phyloP scores from a whole-genome alignment of 108 stramenopile species.

The Stephanodiscus triporus region DNA sequence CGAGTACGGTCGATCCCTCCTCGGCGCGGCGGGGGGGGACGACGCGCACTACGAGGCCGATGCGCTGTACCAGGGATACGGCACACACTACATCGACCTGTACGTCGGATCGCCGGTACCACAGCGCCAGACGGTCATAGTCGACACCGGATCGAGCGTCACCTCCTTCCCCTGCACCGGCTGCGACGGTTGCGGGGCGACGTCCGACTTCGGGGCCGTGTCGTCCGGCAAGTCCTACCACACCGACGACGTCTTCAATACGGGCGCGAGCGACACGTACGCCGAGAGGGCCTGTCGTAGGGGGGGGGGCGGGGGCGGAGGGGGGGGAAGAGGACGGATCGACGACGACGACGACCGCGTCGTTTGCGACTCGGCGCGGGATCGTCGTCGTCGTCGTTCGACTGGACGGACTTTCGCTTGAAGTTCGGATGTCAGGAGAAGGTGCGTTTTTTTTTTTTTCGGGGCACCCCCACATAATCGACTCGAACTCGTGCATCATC shows the following conservation, averaged over 20 bases:
- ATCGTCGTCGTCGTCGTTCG: constrained; percentile 6
- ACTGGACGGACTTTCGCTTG: constrained; percentile 64
- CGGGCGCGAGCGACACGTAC: constrained; percentile 46
- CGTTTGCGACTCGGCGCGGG: too few relatives aligned
- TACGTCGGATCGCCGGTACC: constrained; percentile 84
- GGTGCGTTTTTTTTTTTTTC: constrained; percentile 22
- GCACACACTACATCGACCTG: constrained; percentile 89
- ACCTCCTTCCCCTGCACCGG: constrained; percentile 90
- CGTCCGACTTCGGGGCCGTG: background rate
- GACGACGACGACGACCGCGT: background rate
- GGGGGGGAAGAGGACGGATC: background rate
- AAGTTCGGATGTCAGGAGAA: constrained; percentile 91
- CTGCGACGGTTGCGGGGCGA: constrained; percentile 71
- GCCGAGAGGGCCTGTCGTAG: background rate
- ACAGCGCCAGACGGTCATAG: constrained; percentile 91
- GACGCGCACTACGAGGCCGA: constrained; percentile 12
- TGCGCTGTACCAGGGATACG: constrained; percentile 75
- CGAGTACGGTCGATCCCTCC: too few relatives aligned
- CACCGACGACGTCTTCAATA: constrained; percentile 68
- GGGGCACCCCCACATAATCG: background rate
- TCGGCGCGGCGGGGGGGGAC: background rate
- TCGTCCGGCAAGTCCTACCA: constrained; percentile 50
- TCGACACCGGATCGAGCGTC: constrained; percentile 86
- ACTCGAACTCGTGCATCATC: background rate
- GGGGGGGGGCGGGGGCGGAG: background rate